These are phyloP conservation scores for Dipteronia dyeriana DNA, from an alignment of 345 rosid genomes.

Conservation along the genomic window DNA sequence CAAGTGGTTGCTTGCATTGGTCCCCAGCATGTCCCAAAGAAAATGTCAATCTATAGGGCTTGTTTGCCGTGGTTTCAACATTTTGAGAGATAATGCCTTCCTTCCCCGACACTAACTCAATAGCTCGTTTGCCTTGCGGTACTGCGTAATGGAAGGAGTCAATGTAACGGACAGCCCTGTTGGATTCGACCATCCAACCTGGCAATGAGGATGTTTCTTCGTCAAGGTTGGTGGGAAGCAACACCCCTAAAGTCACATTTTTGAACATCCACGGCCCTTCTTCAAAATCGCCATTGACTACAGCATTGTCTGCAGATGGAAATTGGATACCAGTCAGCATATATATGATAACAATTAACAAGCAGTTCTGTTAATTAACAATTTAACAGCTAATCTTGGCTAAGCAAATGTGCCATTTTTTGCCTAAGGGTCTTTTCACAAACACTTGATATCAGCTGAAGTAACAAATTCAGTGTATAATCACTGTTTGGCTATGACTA, in stretches of 20 bases:
- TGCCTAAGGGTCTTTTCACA: too few relatives aligned
- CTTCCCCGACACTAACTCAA: conserved; percentile 88
- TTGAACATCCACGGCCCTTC: conserved; percentile 95
- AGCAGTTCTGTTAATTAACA: too few relatives aligned
- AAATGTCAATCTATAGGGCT: conserved; percentile 59
- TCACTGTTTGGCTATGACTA: too few relatives aligned
- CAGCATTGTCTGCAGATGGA: conserved; percentile 65
- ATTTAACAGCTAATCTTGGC: background rate
- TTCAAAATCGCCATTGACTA: conserved; percentile 81
- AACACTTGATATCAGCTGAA: too few relatives aligned
- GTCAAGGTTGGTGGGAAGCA: conserved; percentile 90
- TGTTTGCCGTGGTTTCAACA: conserved; percentile 72
- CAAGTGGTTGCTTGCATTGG: conserved; percentile 88
- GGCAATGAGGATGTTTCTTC: conserved; percentile 85
- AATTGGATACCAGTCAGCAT: background rate
- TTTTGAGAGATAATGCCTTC: conserved; percentile 96
- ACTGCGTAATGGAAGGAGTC: conserved; percentile 85
- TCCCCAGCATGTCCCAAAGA: conserved; percentile 84
- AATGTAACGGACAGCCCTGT: conserved; percentile 82
- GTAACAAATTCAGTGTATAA: background rate
- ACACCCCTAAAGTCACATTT: conserved; percentile 82
- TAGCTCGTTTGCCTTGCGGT: conserved; percentile 82
- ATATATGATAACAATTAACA: background rate
- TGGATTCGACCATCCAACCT: conserved; percentile 93
- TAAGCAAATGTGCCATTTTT: background rate